These are phyloP conservation scores for Westerdykella ornata DNA, from an alignment of 2,329 filamentous ascomycete genomes.

Conservation along the genomic window DNA sequence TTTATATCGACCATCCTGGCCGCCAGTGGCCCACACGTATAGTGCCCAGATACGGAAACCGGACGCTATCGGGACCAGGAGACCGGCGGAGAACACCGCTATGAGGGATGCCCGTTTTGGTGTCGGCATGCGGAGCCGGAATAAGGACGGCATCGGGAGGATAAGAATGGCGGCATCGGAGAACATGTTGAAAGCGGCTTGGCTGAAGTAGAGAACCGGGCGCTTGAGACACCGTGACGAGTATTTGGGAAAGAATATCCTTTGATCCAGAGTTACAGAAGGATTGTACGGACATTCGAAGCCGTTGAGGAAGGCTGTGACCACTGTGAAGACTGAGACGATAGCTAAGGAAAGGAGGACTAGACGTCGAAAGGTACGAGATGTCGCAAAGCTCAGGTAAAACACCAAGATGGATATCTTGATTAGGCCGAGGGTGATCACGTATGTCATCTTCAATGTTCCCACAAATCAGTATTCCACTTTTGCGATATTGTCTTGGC, in stretches of 20 bases:
- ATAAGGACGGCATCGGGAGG: constrained; percentile 19
- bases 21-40: constrained; percentile 12
- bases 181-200: constrained; percentile 20
- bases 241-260: constrained; percentile 10
- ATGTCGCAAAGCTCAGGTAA: constrained; percentile 21
- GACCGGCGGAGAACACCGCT: constrained; percentile 18
- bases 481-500: neutral
- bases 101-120: constrained; percentile 18
- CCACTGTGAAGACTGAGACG: constrained; percentile 9
- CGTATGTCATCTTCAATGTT: constrained; percentile 17
- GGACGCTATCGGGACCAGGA: constrained; percentile 18
- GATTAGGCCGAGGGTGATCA: constrained; percentile 16
- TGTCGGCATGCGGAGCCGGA: constrained; percentile 18
- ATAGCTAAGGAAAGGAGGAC: constrained; percentile 12
- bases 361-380: constrained; percentile 15
- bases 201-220: constrained; percentile 12
- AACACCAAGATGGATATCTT: constrained; percentile 24
- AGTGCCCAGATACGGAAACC: constrained; percentile 16
- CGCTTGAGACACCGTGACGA: constrained; percentile 13
- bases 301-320: constrained; percentile 14
- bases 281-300: constrained; percentile 19
- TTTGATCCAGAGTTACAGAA: constrained; percentile 7
- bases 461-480: neutral
- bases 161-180: constrained; percentile 19
- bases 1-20: constrained; percentile 11